Percentiles rank a stretch among this genome's conserved stretches.
phyloP scores from a whole-genome alignment of 495 filamentous ascomycete species.

The Aspergillus nidulans region DNA sequence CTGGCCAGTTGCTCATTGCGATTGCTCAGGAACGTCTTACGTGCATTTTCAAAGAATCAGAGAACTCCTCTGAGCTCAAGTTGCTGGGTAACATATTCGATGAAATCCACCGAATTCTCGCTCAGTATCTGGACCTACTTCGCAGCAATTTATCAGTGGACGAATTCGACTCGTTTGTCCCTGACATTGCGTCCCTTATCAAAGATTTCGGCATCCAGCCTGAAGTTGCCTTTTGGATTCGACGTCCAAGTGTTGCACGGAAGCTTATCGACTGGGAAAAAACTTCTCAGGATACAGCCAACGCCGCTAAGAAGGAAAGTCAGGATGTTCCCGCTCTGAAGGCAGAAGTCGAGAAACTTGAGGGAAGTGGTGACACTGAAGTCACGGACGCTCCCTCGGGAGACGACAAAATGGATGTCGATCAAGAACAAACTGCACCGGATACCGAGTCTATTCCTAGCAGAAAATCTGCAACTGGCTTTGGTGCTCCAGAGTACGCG shows the following conservation, averaged over 20 bases:
- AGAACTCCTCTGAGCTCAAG: conserved; percentile 70
- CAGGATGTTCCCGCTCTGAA: conserved; percentile 23
- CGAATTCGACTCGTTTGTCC: conserved; percentile 80
- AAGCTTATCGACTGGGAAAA: conserved; percentile 49
- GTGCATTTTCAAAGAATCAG: conserved; percentile 66
- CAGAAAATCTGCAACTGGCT: conserved; percentile 1
- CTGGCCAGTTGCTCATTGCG: conserved; percentile 74
- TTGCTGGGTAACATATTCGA: conserved; percentile 81
- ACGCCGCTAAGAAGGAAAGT: conserved; percentile 14
- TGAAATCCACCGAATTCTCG: conserved; percentile 77
- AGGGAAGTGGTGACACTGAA: conserved; percentile 24
- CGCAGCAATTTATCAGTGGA: conserved; percentile 69
- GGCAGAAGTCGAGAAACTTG: conserved; percentile 29
- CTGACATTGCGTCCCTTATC: conserved; percentile 67
- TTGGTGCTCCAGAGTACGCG: conserved; percentile 21
- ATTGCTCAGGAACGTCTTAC: conserved; percentile 85
- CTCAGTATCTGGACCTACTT: conserved; percentile 85
- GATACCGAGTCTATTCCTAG: conserved; percentile 9
- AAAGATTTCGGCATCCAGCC: conserved; percentile 76
- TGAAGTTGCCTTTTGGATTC: conserved; percentile 83
- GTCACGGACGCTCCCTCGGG: conserved; percentile 10
- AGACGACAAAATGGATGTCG: conserved; percentile 35
- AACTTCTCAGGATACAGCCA: conserved; percentile 20
- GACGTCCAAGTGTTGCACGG: conserved; percentile 60
- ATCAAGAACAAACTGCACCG: conserved; percentile 25